Base-by-base conservation (phyloP, 768 basidiomycete genomes). In the Naganishia kalamii region DNA sequence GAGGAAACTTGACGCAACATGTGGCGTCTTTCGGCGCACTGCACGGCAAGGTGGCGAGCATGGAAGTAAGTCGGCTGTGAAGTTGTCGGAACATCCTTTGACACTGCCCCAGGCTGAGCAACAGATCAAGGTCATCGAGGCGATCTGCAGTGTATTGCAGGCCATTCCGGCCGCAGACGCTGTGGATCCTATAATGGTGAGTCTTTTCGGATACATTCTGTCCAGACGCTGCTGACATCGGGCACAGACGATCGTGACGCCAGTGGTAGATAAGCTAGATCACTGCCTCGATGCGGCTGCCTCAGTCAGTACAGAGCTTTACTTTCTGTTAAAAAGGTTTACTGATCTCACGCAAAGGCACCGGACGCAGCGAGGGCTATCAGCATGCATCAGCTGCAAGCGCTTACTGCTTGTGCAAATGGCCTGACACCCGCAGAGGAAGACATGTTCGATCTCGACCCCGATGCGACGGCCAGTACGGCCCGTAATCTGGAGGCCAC, bases 121-220 rank as follows among this genome's bases (percentile, higher is more conserved):
- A 77, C 89, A 88, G 78, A 84, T 85, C 70, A 96, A 93, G 78
- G 89, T 96, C 0, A 80, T 96, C 48, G 89, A 96, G 74, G 90
- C 88, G 0, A 93, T 97, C 59, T 86, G 90, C 1, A 94, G 92
- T 68, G 90, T 97, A 3, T 88, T 96, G 33, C 90, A 96, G 71
- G 93, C 92, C 0, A 78, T 97, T 52, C 87, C 89, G 0, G 86
- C 90, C 0, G 80, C 80, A 44, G 87, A 91, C 46, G 88, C 85
- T 63, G 86, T 94, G 29, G 82, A 85, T 0, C 88, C 91, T 0
- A 82, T 93, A 25, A 84, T 87, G 79, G 88, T 88, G 57, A 40
- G 80, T 77, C 21, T 15, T 15, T 12, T 12, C n/a, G 11, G 32
- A 1, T 27, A 0, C n/a, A 0, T 37, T n/a, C n/a, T n/a, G n/a